Evolutionary conservation across 495 filamentous ascomycete species (phyloP).

Genomic region (Pyrenula aspistea): DNA sequence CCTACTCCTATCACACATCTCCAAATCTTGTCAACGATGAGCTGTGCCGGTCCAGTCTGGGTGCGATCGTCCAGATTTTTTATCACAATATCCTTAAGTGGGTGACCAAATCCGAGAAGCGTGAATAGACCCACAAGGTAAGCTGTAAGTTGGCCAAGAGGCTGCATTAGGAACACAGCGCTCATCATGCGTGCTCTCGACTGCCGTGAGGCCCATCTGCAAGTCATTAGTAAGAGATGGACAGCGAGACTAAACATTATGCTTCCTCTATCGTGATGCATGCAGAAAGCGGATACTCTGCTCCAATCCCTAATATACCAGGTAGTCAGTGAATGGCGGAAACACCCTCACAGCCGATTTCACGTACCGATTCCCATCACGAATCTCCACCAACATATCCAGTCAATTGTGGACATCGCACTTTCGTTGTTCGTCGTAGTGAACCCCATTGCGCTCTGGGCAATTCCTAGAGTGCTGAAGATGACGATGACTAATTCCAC

Average conservation of each 20-base stretch:
- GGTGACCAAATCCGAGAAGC: constrained; percentile 8
- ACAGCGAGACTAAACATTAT: background rate
- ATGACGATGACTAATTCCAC: constrained; percentile 41
- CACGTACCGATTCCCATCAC: constrained; percentile 26
- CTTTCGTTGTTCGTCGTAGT: constrained; percentile 13
- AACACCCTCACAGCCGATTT: background rate
- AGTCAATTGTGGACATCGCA: constrained; percentile 35
- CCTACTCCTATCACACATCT: constrained; percentile 38
- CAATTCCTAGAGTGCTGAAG: constrained; percentile 31
- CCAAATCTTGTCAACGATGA: constrained; percentile 26
- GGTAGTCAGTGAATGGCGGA: background rate
- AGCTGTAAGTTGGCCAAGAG: constrained; percentile 49
- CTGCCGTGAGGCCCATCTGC: constrained; percentile 40
- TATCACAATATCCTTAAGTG: constrained; percentile 14
- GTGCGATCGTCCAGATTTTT: constrained; percentile 14
- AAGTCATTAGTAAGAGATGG: background rate
- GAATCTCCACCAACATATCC: constrained; percentile 37
- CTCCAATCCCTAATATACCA: constrained; percentile 27
- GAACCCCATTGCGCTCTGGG: constrained; percentile 12
- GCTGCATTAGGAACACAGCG: constrained; percentile 55
- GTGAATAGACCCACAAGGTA: constrained; percentile 30
- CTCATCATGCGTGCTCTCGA: constrained; percentile 52
- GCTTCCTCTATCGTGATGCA: constrained; percentile 30
- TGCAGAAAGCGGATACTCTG: constrained; percentile 43
- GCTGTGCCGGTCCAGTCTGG: background rate